Evolutionary conservation across 495 filamentous ascomycete species (phyloP), one percentile per base, ranked within the genome.

Genomic region (Aspergillus avenaceus): DNA sequence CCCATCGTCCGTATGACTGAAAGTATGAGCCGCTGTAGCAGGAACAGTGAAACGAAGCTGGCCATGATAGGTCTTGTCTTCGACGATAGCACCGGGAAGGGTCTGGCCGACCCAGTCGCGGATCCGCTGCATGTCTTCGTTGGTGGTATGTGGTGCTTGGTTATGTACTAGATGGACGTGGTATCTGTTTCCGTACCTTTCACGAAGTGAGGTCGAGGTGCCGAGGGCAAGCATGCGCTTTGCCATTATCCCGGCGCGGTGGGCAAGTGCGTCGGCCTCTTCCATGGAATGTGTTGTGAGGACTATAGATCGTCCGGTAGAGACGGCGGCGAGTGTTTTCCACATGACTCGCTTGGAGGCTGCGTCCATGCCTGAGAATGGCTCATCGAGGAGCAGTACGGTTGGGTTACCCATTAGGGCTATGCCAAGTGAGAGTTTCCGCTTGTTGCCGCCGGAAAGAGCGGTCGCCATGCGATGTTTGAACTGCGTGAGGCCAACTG

Each of bases 1-100:
- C n/a, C 34, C 47, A 9, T 41, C 32, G 2, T 46, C n/a, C 41
- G 26, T 26, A 31, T 12, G 7, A 5, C 16, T 5, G 28, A 8
- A 18, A 50, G 8, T 29, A 31, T 12, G 13, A 23, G 8, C 19
- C 31, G 14, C 31, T 6, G 45, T 31, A 26, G 73, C 70, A 4
- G 88, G 85, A 8, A 95, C 79, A 19, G 77, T 84, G 62, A 92
- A 95, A 5, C 87, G 72, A 59, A 96, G 67, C 61, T 95, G 90
- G 0, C 90, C 90, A 55, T 93, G 88, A 58, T 86, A 95, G 11
- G 79, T 84, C 60, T 85, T 80, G 8, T 82, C 77, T 63, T 95
- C 90, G 16, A 87, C 65, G 25, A 71, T 68, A 0, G 85, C 85
- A 4, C 75, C 76, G 0, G 73, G 70, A 50, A 91, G 82, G 8